These are phyloP conservation scores for Aspergillus sp. DNA, from an alignment of 2,329 filamentous ascomycete genomes.

Conservation along the genomic window DNA sequence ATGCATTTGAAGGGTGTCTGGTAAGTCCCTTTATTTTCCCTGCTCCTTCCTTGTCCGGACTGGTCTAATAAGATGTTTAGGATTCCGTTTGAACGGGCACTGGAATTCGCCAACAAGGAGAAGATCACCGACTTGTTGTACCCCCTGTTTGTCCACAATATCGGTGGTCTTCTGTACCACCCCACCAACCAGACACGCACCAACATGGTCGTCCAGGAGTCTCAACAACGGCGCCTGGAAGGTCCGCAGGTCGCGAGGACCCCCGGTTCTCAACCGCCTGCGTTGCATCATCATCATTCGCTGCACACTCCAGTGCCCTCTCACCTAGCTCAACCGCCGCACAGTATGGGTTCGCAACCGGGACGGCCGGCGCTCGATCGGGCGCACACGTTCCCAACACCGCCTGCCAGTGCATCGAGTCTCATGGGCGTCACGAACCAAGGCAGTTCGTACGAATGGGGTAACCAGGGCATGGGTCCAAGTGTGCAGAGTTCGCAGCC, in stretches of 20 bases:
- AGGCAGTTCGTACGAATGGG: slow-evolving; percentile 72
- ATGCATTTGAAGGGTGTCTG: slow-evolving; percentile 99
- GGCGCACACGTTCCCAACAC: slow-evolving; percentile 87
- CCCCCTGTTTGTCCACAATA: slow-evolving; percentile 95
- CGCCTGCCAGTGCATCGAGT: slow-evolving; percentile 85
- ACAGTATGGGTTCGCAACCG: slow-evolving; percentile 55
- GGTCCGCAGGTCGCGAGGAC: slow-evolving; percentile 37
- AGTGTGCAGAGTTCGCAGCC: slow-evolving; percentile 56
- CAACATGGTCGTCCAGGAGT: slow-evolving; percentile 79
- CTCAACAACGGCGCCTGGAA: slow-evolving; percentile 66
- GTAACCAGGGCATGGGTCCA: slow-evolving; percentile 55
- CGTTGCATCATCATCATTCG: slow-evolving; percentile 54
- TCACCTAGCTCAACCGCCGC: slow-evolving; percentile 58
- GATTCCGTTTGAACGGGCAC: slow-evolving; percentile 95
- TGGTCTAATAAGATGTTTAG: slow-evolving; percentile 40
- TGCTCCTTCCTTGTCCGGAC: neutral
- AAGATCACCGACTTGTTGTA: slow-evolving; percentile 96
- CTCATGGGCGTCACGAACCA: slow-evolving; percentile 68
- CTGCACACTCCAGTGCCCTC: slow-evolving; percentile 53
- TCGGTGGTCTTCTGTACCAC: slow-evolving; percentile 86
- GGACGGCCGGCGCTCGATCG: slow-evolving; percentile 69
- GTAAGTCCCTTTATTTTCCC: slow-evolving; percentile 46
- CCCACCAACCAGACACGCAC: slow-evolving; percentile 71
- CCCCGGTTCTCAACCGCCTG: slow-evolving; percentile 60
- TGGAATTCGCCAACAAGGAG: slow-evolving; percentile 98